A percentile compares a stretch with the other conserved stretches of the same genome.
phyloP scores from a whole-genome alignment of 495 filamentous ascomycete genomes.

The Aspergillus carlsbadensis region DNA sequence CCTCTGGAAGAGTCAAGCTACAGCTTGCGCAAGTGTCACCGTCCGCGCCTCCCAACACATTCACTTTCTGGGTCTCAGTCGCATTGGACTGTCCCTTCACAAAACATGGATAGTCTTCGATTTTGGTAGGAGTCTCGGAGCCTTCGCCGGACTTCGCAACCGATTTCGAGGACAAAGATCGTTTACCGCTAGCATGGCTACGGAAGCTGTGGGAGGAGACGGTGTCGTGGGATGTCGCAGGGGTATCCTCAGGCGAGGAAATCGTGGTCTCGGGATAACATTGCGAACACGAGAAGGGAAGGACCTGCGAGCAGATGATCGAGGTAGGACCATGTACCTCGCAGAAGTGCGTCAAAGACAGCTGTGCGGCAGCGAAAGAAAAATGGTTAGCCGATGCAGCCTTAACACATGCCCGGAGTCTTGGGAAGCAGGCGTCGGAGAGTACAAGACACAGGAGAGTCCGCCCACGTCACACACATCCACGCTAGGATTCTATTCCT shows the following conservation, averaged over 20 bases:
- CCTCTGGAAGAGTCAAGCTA: constrained; percentile 53
- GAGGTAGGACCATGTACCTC: constrained; percentile 94
- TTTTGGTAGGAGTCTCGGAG: constrained; percentile 31
- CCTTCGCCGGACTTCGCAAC: constrained; percentile 17
- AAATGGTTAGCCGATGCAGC: constrained; percentile 9
- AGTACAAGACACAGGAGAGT: constrained; percentile 4
- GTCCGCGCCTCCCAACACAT: constrained; percentile 34
- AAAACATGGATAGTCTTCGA: constrained; percentile 49
- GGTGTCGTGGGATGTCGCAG: constrained; percentile 33
- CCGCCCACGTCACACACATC: neutral
- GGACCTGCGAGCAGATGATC: constrained; percentile 89
- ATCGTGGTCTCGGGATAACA: constrained; percentile 54
- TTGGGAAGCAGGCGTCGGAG: constrained; percentile 1
- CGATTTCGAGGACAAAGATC: constrained; percentile 16
- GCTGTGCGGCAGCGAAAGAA: constrained; percentile 43
- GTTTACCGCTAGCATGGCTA: constrained; percentile 18
- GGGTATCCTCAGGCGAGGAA: constrained; percentile 32
- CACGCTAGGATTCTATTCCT: constrained; percentile 2
- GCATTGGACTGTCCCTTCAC: constrained; percentile 31
- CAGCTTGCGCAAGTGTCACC: constrained; percentile 60
- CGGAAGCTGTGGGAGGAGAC: constrained; percentile 20
- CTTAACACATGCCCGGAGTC: constrained; percentile 4
- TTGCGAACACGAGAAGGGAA: constrained; percentile 72
- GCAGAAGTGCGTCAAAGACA: constrained; percentile 95
- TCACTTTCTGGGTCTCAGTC: constrained; percentile 32